A percentile compares a stretch with the other conserved stretches of the same genome.
Evolutionary conservation across 2,329 filamentous ascomycete genomes (phyloP).

Genomic region (Paramyrothecium sp.): DNA sequence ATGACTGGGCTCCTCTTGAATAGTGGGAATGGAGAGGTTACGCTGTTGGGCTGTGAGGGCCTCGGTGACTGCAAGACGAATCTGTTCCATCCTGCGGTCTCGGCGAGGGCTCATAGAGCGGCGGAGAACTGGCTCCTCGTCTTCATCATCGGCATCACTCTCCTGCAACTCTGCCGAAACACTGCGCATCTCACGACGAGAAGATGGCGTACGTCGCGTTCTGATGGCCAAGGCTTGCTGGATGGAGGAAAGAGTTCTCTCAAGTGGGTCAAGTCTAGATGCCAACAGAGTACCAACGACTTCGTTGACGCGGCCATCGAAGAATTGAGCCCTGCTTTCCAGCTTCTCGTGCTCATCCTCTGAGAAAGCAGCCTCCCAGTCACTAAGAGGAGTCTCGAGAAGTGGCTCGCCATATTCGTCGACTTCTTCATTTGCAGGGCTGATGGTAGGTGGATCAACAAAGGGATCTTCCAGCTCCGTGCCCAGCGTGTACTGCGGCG

Average conservation of each 20-base stretch:
- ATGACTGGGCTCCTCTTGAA: constrained; percentile 12
- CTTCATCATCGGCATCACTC: constrained; percentile 94
- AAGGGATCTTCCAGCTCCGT: constrained; percentile 64
- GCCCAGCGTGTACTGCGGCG: constrained; percentile 42
- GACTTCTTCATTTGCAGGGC: constrained; percentile 51
- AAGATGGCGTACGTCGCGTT: constrained; percentile 53
- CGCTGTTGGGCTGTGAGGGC: constrained; percentile 62
- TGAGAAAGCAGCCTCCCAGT: constrained; percentile 87
- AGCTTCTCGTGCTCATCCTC: constrained; percentile 83
- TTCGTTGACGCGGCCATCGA: constrained; percentile 86
- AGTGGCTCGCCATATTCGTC: constrained; percentile 46
- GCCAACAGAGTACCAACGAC: constrained; percentile 78
- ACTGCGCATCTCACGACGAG: constrained; percentile 60
- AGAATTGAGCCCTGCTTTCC: constrained; percentile 78
- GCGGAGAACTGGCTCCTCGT: constrained; percentile 66
- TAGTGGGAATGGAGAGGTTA: constrained; percentile 27
- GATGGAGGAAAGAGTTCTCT: constrained; percentile 74
- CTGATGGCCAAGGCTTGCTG: constrained; percentile 65
- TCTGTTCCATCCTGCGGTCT: constrained; percentile 80
- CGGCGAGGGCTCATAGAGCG: constrained; percentile 75
- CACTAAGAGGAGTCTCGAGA: constrained; percentile 66
- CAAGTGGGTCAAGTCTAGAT: constrained; percentile 74
- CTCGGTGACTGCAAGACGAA: constrained; percentile 71
- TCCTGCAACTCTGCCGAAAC: constrained; percentile 69
- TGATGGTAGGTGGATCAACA: constrained; percentile 48